Evolutionary conservation across 495 filamentous ascomycete genomes (phyloP), one percentile per base, ranked within the genome.

Genomic region (Friedmanniomyces simplex): DNA sequence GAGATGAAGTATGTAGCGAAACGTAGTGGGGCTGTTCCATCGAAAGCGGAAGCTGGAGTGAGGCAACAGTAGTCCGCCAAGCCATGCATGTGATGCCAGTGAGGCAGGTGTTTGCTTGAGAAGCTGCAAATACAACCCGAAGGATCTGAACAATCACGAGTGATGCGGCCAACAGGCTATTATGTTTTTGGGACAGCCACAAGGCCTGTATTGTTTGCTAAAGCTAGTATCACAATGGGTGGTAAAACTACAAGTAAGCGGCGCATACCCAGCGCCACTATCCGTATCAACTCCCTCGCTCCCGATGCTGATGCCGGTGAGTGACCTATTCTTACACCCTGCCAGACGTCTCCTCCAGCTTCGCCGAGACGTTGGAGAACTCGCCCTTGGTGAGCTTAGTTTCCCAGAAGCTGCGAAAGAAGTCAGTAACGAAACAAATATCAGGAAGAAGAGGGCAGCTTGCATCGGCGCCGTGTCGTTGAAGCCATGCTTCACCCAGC

Each of bases 401-500:
- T 81, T 94, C 87, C 93, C 94, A 97, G 83, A 97, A 97, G n/a
- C 26, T 47, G n/a, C 25, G 13, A 10, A 10, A 21, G 16, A 54
- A 52, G 6, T 28, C 22, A 41, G 50, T 26, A 24, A 10, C 5
- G n/a, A n/a, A 37, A 16, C 11, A 37, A 21, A 26, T n/a, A 25
- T 5, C 16, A 26, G 13, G 32, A 53, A 8, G 26, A 53, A 22
- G 50, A 26, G 24, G 46, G 18, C 20, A 34, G 48, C 37, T 16
- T 56, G 36, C 32, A 52, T 20, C 58, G 65, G 68, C 65, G 65
- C 69, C 51, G 68, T 69, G 50, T 72, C 75, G 69, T 76, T 87
- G 77, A 98, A 98, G 48, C 93, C 93, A 68, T 96, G 91, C 79
- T 95, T 95, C 60, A 91, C 89, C 93, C 93, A 98, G 58, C 93